Base-by-base conservation (phyloP, 1,139 yeast genomes). In the Pneumocystis canis region DNA sequence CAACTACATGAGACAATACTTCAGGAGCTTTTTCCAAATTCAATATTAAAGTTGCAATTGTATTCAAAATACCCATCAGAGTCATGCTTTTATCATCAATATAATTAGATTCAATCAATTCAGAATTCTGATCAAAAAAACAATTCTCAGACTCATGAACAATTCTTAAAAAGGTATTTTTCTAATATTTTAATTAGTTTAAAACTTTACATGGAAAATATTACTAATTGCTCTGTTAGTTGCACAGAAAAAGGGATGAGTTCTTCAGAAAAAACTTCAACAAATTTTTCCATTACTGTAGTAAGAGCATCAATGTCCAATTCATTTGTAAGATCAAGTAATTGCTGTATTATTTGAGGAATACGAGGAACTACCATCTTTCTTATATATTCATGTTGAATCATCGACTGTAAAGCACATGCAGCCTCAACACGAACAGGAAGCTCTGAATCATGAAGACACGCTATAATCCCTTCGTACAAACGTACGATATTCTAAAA, bases 261-360 rank as follows among this genome's bases (percentile, higher is more conserved):
- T 73, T 90, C 95, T 68, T 84, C 88, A 3, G 95, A 80, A 73
- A 86, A 92, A 64, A 82, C 83, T 70, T 90, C 97, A 31, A 92
- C 97, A 72, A 95, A 85, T 70, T 90, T 97, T 76, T 92, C 97
- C 87, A 92, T 89, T 18, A 92, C 96, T 47, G 86, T 87, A 20
- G 95, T 83, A 53, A 92, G 80, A 1, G 92, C 82, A 72, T 92
- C 98, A 66, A 86, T 84, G 70, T 92, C 98, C 66, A 90, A 82
- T 67, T 85, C 85, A 71, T 88, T 86, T 7, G 95, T 85, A 60
- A 92, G 76, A 33, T 81, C 82, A 68, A 92, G 77, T 64, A 92
- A 76, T 68, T 82, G 84, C 64, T 89, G 88, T 89, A 92, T 88
- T 2, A 90, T 84, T 58, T 87, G 87, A 40, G 92, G 81, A 63